Conservation (phyloP, 257 asterid genomes). For the Ophiorrhiza pumila region DNA sequence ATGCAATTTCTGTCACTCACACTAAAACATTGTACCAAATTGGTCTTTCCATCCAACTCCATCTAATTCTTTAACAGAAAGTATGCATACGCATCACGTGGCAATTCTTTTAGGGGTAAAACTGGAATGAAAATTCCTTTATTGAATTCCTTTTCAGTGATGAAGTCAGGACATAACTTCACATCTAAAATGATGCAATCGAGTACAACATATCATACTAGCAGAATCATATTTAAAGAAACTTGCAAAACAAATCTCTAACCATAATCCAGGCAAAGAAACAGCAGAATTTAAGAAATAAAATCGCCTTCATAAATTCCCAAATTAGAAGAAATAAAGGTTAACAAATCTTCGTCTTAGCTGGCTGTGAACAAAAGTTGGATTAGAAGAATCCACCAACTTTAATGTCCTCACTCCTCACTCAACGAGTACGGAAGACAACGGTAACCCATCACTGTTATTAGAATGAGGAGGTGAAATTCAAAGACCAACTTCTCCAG, state of each 20-base stretch:
- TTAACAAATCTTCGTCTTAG: neutral
- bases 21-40: too few relatives aligned
- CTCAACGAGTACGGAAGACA: constrained; percentile 91
- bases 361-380: neutral
- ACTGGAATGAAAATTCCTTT: too few relatives aligned
- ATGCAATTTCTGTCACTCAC: too few relatives aligned
- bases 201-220: neutral
- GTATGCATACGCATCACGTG: too few relatives aligned
- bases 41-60: too few relatives aligned
- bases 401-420: constrained; percentile 97
- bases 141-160: too few relatives aligned
- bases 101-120: too few relatives aligned
- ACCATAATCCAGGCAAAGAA: neutral
- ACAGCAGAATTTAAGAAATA: neutral
- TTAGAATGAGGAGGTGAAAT: constrained; percentile 78
- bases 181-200: too few relatives aligned
- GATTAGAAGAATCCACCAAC: too few relatives aligned
- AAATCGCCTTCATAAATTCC: too few relatives aligned
- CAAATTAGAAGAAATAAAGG: neutral
- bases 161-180: too few relatives aligned
- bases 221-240: neutral
- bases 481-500: constrained; percentile 83
- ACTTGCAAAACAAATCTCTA: neutral
- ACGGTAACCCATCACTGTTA: constrained; percentile 88
- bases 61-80: too few relatives aligned